A percentile compares a stretch with the other conserved stretches of the same genome.
phyloP scores from a whole-genome alignment of 140 eudicot species.

The Flaveria floridana region DNA sequence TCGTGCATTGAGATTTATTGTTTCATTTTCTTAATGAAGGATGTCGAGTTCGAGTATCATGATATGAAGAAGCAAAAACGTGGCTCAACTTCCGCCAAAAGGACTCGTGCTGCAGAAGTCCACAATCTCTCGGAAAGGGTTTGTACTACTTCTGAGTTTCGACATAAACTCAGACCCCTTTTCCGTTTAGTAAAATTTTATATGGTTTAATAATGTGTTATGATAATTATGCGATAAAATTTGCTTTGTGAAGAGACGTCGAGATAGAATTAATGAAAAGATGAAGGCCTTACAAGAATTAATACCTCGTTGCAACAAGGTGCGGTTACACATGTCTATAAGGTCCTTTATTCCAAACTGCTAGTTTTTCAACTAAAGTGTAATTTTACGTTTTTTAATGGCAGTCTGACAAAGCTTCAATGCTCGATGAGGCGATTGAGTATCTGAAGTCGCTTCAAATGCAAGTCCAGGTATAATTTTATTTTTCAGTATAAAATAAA shows the following conservation, averaged over 20 bases:
- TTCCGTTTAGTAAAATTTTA: background rate
- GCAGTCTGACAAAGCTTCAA: constrained; percentile 82
- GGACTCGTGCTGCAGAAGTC: constrained; percentile 93
- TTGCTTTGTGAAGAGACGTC: constrained; percentile 62
- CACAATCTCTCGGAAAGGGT: constrained; percentile 96
- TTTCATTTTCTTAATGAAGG: constrained; percentile 38
- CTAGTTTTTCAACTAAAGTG: constrained; percentile 5
- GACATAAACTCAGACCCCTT: background rate
- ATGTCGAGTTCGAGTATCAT: constrained; percentile 53
- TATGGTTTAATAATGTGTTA: background rate
- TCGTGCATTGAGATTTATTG: constrained; percentile 6
- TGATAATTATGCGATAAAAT: background rate
- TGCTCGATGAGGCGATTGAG: constrained; percentile 90
- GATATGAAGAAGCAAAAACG: constrained; percentile 57
- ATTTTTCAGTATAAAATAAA: background rate
- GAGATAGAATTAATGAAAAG: constrained; percentile 86
- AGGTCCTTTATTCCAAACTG: background rate
- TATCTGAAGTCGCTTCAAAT: constrained; percentile 74
- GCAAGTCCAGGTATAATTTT: constrained; percentile 72
- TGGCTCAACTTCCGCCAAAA: constrained; percentile 61
- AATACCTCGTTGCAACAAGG: constrained; percentile 91
- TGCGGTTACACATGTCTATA: constrained; percentile 14
- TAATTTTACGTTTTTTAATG: constrained; percentile 13
- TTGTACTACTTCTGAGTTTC: constrained; percentile 8
- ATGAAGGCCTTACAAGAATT: constrained; percentile 88